A percentile compares a stretch with the other conserved stretches of the same genome.
Evolutionary conservation across 495 filamentous ascomycete genomes (phyloP).

Genomic region (Hypoxylon trugodes): DNA sequence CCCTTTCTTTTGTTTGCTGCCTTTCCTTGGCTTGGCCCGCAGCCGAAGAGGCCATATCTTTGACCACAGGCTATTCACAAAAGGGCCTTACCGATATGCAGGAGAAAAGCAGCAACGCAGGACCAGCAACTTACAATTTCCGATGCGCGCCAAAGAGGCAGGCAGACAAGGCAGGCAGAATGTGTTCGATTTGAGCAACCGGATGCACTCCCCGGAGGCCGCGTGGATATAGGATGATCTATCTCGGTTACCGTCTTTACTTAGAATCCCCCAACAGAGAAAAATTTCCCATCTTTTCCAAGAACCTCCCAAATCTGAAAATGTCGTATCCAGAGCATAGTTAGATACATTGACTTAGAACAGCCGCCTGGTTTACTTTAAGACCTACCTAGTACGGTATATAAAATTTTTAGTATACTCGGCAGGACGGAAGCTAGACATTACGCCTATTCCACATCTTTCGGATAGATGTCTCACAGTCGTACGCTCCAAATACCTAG

Average conservation of each 20-base stretch:
- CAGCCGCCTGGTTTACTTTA: conserved; percentile 7
- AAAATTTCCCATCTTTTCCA: not conserved
- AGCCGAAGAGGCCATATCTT: conserved; percentile 3
- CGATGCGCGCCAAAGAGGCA: conserved; percentile 25
- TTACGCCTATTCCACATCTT: not conserved
- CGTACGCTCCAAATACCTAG: no score
- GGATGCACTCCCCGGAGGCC: conserved; percentile 30
- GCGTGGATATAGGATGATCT: conserved; percentile 26
- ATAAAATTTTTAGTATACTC: not conserved
- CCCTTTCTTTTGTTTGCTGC: conserved; percentile 12
- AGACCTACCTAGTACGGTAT: conserved; percentile 7
- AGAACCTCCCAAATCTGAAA: not conserved
- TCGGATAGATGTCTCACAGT: conserved; percentile 15
- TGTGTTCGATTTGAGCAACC: conserved; percentile 13
- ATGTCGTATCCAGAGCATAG: conserved; percentile 11
- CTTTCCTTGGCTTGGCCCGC: conserved; percentile 19
- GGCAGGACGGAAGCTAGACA: conserved; percentile 22
- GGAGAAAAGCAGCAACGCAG: conserved; percentile 24
- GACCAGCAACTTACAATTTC: conserved; percentile 30
- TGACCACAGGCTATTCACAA: conserved; percentile 30
- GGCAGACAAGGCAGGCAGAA: conserved; percentile 1
- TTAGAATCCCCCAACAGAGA: not conserved
- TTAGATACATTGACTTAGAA: conserved; percentile 11
- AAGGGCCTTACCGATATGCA: conserved; percentile 34
- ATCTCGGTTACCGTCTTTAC: not conserved